A percentile compares a stretch with the other conserved stretches of the same genome.
These are phyloP conservation scores for Cyberlindnera meyerae DNA, from an alignment of 805 yeast genomes.

Conservation along the genomic window DNA sequence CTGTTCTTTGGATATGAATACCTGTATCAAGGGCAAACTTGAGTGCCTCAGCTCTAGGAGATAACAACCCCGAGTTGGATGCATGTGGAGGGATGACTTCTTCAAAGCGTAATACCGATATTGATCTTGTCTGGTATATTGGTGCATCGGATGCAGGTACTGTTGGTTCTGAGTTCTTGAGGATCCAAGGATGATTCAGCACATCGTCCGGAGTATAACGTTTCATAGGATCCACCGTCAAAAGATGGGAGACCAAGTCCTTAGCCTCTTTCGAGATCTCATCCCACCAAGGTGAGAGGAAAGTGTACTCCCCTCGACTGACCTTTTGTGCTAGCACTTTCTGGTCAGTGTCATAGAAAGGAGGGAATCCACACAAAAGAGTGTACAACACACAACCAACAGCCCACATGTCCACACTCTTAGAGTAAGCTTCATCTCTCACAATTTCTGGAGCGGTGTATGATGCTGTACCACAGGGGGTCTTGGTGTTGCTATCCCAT, in stretches of 20 bases:
- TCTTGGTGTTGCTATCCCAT: constrained; percentile 46
- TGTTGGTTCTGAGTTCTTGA: constrained; percentile 36
- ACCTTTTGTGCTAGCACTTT: constrained; percentile 72
- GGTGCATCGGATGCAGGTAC: constrained; percentile 48
- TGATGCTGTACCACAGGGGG: constrained; percentile 76
- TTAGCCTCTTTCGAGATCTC: constrained; percentile 83
- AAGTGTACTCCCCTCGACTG: constrained; percentile 64
- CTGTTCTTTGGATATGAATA: constrained; percentile 71
- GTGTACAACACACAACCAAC: constrained; percentile 69
- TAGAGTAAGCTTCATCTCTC: constrained; percentile 53
- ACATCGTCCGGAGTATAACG: constrained; percentile 80
- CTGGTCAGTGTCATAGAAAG: constrained; percentile 77
- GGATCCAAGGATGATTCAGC: constrained; percentile 73
- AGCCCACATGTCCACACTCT: constrained; percentile 71
- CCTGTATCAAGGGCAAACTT: constrained; percentile 84
- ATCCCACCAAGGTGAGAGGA: constrained; percentile 85
- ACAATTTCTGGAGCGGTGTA: constrained; percentile 74
- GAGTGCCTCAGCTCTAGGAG: constrained; percentile 76
- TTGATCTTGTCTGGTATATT: constrained; percentile 20
- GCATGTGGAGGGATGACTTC: constrained; percentile 23
- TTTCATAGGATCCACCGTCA: constrained; percentile 73
- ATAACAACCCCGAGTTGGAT: constrained; percentile 30
- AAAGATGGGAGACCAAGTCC: constrained; percentile 75
- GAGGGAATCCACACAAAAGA: constrained; percentile 77
- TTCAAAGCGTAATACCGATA: constrained; percentile 23